Percentiles rank a stretch among this genome's conserved stretches.
These are phyloP conservation scores for Talaromyces sp. DNA, from an alignment of 2,329 filamentous ascomycete species.

Conservation along the genomic window DNA sequence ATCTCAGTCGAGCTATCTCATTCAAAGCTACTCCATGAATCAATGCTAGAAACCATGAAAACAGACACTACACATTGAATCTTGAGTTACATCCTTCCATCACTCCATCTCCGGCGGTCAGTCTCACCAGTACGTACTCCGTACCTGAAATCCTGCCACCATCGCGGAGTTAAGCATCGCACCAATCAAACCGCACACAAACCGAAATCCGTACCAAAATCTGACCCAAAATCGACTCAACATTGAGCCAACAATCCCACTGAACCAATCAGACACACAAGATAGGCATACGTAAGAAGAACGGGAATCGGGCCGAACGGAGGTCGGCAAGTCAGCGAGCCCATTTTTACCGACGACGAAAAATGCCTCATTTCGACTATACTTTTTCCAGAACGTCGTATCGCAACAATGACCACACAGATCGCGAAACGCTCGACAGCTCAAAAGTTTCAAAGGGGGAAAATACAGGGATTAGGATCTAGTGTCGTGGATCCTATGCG, in stretches of 20 bases:
- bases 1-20: neutral
- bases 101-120: neutral
- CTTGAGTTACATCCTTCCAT: neutral
- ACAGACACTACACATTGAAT: neutral
- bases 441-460: neutral
- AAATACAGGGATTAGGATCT: neutral
- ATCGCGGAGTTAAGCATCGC: slow-evolving; percentile 2
- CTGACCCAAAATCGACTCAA: too few species aligned
- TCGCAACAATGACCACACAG: neutral
- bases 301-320: neutral
- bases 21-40: neutral
- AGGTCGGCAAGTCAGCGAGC: neutral
- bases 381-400: neutral
- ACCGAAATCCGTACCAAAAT: neutral
- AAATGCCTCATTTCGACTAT: neutral
- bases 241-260: neutral
- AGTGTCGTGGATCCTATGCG: neutral
- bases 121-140: neutral
- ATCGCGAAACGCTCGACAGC: neutral
- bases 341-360: neutral
- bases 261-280: neutral
- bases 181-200: neutral
- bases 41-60: neutral
- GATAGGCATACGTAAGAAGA: neutral
- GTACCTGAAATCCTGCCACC: neutral